Conservation (phyloP, 495 filamentous ascomycete genomes). For the Usnea hakonensis region DNA sequence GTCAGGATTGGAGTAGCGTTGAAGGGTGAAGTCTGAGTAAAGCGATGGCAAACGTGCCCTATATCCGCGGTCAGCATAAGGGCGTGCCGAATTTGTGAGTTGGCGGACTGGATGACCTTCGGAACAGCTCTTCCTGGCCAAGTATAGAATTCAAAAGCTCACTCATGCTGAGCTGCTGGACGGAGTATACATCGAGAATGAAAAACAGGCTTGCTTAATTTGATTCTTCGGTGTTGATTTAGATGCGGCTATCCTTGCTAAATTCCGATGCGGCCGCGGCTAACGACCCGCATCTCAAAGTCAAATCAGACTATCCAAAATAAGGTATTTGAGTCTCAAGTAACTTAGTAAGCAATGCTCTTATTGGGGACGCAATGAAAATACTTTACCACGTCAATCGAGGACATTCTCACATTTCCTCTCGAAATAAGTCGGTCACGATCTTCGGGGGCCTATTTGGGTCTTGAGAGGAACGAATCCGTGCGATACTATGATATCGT, state of each 20-base stretch:
- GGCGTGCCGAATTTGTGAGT: not conserved
- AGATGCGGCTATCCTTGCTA: too few species aligned
- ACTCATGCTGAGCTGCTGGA: constrained; percentile 36
- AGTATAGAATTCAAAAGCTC: constrained; percentile 56
- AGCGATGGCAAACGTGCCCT: constrained; percentile 83
- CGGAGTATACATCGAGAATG: not conserved
- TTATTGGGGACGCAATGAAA: not conserved
- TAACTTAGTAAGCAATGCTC: not conserved
- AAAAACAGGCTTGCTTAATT: not conserved
- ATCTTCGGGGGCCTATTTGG: not conserved
- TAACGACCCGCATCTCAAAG: not conserved
- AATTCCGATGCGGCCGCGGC: not conserved
- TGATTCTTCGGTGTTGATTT: too few species aligned
- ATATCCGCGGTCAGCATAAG: not conserved
- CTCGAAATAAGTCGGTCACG: not conserved
- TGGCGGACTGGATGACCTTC: constrained; percentile 38
- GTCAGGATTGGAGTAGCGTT: constrained; percentile 77
- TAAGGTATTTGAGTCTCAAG: too few species aligned
- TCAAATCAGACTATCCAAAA: too few species aligned
- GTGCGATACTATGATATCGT: constrained; percentile 9
- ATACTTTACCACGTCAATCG: not conserved
- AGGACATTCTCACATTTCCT: not conserved
- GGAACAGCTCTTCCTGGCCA: constrained; percentile 55
- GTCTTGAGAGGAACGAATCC: not conserved
- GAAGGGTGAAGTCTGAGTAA: constrained; percentile 83